These are phyloP conservation scores for Fusarium avenaceum DNA, from an alignment of 2,329 filamentous ascomycete species.

Conservation along the genomic window DNA sequence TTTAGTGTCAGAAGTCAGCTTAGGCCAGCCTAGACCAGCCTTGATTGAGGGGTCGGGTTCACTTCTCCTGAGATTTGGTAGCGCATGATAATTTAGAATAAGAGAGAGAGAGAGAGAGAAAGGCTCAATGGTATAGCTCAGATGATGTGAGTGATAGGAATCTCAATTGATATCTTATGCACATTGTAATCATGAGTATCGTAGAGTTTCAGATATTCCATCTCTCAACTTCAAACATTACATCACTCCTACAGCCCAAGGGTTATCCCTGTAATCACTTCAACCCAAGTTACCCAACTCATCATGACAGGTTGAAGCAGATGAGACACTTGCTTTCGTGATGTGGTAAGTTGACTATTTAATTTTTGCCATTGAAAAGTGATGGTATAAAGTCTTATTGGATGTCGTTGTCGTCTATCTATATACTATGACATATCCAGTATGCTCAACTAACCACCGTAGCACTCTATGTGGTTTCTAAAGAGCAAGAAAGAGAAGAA, in stretches of 20 bases:
- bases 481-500: slow-evolving; percentile 3
- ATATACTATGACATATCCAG: background rate
- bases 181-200: background rate
- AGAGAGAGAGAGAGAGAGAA: background rate
- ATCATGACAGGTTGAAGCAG: slow-evolving; percentile 17
- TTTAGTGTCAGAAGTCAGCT: background rate
- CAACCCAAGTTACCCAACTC: slow-evolving; percentile 10
- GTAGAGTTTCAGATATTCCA: background rate
- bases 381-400: background rate
- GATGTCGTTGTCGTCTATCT: slow-evolving; percentile 17
- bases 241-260: slow-evolving; percentile 27
- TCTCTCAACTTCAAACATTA: slow-evolving; percentile 5
- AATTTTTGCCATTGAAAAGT: background rate
- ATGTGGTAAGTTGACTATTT: background rate
- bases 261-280: slow-evolving; percentile 27
- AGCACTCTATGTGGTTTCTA: slow-evolving; percentile 16
- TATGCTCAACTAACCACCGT: background rate
- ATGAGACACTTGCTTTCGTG: slow-evolving; percentile 1
- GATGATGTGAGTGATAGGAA: background rate
- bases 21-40: slow-evolving; percentile 3
- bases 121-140: background rate
- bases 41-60: slow-evolving; percentile 27
- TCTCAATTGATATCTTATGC: background rate
- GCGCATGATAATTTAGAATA: background rate
- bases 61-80: background rate